Base-by-base conservation (phyloP, 73 alveolate species). In the Stentor coeruleus region DNA sequence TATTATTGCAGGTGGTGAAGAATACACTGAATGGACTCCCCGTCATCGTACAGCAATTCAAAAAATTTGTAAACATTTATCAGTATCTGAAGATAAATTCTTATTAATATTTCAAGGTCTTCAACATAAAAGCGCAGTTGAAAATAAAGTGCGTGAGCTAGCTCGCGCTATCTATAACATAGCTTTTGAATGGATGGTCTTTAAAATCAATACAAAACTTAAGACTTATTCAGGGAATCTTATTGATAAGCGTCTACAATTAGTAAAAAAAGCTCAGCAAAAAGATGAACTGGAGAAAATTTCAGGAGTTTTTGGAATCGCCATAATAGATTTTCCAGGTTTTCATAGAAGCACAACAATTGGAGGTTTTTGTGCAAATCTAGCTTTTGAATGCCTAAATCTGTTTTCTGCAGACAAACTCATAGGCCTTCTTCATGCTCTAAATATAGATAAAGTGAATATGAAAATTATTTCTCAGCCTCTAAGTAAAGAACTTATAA, bases 251-350 rank as follows among this genome's bases (percentile, higher is more conserved):
- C n/a, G n/a, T n/a, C n/a, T n/a, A n/a, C n/a, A 66, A 66, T 15
- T 37, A 33, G 79, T 66, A 11, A 66, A 66, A 66, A 66, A 66
- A 66, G 20, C 39, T 66, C 11, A 11, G 49, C n/a, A 3, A 20
- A 33, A 66, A 1, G 37, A 66, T 20, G n/a, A n/a, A n/a, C n/a
- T n/a, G n/a, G 0, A 26, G 37, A 31, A 66, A 66, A 26, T 26
- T 20, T 11, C n/a, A 66, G 15, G 15, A 2, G 1, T 26, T 28
- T 66, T 28, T 66, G 15, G n/a, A 2, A 66, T 66, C 33, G n/a
- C 79, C 14, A 33, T 66, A 20, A 40, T 66, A 1, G 79, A 66
- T 33, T 66, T 66, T 66, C 79, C 79, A 28, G 79, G 79, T 26
- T 66, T 66, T 66, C n/a, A 31, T 1, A 33, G 33, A 20, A 11